These are phyloP conservation scores for Cyberlindnera xishuangbannaensis DNA, from an alignment of 805 yeast genomes.

Conservation along the genomic window DNA sequence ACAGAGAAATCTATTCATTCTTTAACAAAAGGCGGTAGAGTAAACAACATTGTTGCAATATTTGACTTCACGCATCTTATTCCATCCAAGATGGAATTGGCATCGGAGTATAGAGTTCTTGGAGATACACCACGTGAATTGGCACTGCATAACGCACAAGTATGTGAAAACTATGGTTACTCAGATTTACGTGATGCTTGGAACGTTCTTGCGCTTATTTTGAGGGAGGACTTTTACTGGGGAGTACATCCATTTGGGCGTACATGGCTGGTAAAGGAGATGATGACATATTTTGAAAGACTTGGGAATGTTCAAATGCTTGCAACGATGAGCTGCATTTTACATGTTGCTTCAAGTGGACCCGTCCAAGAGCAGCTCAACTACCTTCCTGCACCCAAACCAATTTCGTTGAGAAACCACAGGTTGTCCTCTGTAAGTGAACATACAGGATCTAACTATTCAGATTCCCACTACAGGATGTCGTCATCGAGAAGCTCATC, in stretches of 20 bases:
- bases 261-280: constrained; percentile 53
- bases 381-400: constrained; percentile 5
- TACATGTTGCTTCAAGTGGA: constrained; percentile 25
- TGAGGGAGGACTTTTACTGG: constrained; percentile 54
- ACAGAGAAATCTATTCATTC: constrained; percentile 19
- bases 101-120: constrained; percentile 56
- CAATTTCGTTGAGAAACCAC: constrained; percentile 8
- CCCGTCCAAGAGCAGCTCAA: constrained; percentile 5
- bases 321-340: constrained; percentile 77
- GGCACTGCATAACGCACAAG: constrained; percentile 63
- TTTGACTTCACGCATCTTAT: constrained; percentile 63
- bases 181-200: constrained; percentile 68
- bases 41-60: constrained; percentile 49
- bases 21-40: constrained; percentile 7
- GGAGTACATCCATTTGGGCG: constrained; percentile 77
- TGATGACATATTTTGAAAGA: constrained; percentile 59
- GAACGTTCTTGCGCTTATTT: constrained; percentile 47
- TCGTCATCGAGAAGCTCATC: constrained; percentile 24
- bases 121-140: constrained; percentile 60
- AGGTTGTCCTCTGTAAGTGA: constrained; percentile 16
- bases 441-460: constrained; percentile 15
- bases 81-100: constrained; percentile 70
- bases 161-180: constrained; percentile 60
- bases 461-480: constrained; percentile 19
- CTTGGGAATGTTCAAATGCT: constrained; percentile 78